Conservation (phyloP, 2,329 filamentous ascomycete species). For the Ceratocystis eucalypticola region DNA sequence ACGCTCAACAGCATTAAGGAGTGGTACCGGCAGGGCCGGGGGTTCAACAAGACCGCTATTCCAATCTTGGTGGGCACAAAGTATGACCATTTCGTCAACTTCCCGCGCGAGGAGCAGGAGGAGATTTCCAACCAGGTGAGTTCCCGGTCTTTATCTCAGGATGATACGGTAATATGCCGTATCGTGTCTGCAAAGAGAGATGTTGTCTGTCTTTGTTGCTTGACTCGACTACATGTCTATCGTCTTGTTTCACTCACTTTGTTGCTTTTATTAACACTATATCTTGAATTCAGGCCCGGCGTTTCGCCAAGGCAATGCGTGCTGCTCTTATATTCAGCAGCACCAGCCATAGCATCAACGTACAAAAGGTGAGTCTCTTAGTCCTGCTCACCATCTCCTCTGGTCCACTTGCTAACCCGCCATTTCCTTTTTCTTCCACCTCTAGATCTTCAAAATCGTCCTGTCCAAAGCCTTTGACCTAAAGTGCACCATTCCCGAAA, state of each 20-base stretch:
- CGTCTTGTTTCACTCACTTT: no score
- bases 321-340: slow-evolving; percentile 96
- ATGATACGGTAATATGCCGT: background rate
- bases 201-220: background rate
- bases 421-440: background rate
- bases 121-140: slow-evolving; percentile 90
- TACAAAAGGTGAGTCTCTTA: slow-evolving; percentile 63
- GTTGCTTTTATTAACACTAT: background rate
- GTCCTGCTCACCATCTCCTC: background rate
- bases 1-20: slow-evolving; percentile 99
- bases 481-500: slow-evolving; percentile 97
- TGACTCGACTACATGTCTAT: no score
- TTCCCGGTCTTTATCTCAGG: background rate
- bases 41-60: slow-evolving; percentile 99
- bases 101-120: slow-evolving; percentile 91
- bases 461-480: slow-evolving; percentile 96
- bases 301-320: slow-evolving; percentile 97
- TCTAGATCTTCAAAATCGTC: slow-evolving; percentile 97
- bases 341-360: slow-evolving; percentile 98
- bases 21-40: slow-evolving; percentile 94
- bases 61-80: slow-evolving; percentile 95
- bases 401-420: background rate
- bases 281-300: slow-evolving; percentile 51
- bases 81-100: slow-evolving; percentile 99
- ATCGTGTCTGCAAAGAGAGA: background rate